Evolutionary conservation across 257 asterid genomes (phyloP), one percentile per base, ranked within the genome.

Genomic region (Fraxinus anomala): DNA sequence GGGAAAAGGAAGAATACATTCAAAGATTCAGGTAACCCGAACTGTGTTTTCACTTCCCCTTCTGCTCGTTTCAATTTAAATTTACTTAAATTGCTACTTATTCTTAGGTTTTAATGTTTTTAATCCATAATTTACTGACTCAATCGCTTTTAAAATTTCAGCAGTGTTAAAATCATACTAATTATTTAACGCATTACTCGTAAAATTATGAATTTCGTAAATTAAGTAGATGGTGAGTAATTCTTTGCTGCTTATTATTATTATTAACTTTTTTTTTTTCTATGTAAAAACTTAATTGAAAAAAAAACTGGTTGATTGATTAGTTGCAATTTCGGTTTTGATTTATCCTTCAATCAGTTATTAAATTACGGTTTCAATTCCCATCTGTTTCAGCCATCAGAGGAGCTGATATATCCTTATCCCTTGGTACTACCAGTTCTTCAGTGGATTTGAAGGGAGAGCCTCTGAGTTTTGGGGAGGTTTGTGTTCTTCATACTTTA

Each of bases 371-470:
- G 68, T 8, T 21, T 0, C 30, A 59, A 12, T 39, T 74, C 9
- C 34, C 0, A 63, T 63, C 16, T 63, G 21, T 65, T 74, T 70
- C 85, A 77, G 85, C 14, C 34, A 54, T 39, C n/a, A 76, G 59
- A 59, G 87, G 75, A 75, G 82, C 78, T 23, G 87, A 83, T 78
- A 81, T 79, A 47, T 86, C 87, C 44, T 81, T 86, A 76, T 83
- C 89, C 66, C 89, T 86, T 39, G 76, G 87, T 11, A 72, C 49
- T 40, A 40, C 86, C 33, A 77, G 30, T 67, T 75, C 84, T 74
- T 74, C 87, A 39, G 59, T 34, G 14, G 19, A 68, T 77, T 61
- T 23, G 16, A 61, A 84, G 68, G 68, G 68, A 61, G 68, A 61
- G 16, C 33, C 33, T 10, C 13, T 61, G 30, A 23, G 21, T n/a